Evolutionary conservation across 1,284 basidiomycete genomes (phyloP), one percentile per base, ranked within the genome.

Genomic region (Xanthoconium separans): DNA sequence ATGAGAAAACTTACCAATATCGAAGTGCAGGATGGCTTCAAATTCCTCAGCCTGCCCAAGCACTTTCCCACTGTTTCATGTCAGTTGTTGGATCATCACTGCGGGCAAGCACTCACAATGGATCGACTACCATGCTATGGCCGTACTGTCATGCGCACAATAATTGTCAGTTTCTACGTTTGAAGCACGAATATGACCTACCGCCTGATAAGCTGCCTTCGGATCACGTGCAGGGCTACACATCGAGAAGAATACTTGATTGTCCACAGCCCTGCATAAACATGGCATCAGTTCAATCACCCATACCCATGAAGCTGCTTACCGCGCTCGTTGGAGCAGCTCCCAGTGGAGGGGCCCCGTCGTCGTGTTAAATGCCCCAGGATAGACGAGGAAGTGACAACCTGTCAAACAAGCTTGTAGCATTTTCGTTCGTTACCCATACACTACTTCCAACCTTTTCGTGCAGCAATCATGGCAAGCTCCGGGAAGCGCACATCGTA

Each of bases 261-360:
- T 98, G 70, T 99, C 96, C 30, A 95, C 84, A 10, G 96, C 96
- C 53, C 95, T 94, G 63, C 10, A 53, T 22, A 51, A 37, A 55
- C 8, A 18, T 30, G 27, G 40, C 18, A 20, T 70, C 30, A 65
- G 50, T 44, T 41, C 18, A 36, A 40, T 37, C 27, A 44, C 22
- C 31, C 18, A 41, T 15, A 50, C 34, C 51, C 18, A 61, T 74
- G 34, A 57, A 18, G 39, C 51, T 20, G 62, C 77, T 27, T 63
- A 93, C 91, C 95, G 81, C 51, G 87, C 86, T 50, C 92, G 82
- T 66, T 94, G 91, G 12, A 99, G 79, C 2, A 99, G 78, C 62
- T 96, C 93, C 96, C 96, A 99, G 69, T 98, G 94, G 50, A 98
- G 76, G 0, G 96, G 96, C 0, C 97, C 97, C 0, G 96, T 98